A percentile compares a stretch with the other conserved stretches of the same genome.
Conservation (phyloP, 805 yeast genomes). For the Ogataea henricii region DNA sequence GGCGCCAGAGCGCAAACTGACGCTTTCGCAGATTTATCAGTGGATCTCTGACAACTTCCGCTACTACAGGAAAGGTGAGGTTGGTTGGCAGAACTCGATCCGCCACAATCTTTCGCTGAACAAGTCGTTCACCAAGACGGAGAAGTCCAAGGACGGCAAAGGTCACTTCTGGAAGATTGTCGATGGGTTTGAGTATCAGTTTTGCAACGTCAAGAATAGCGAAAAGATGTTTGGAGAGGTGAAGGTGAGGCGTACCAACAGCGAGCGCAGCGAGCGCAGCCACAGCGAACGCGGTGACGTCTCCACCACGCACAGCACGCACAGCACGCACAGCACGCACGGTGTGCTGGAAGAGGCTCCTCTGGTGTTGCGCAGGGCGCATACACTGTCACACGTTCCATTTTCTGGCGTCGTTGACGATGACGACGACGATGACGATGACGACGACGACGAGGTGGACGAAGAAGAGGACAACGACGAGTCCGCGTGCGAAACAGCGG, state of each 20-base stretch:
- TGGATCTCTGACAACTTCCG: conserved; percentile 90
- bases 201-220: conserved; percentile 61
- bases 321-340: background rate
- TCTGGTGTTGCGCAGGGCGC: conserved; percentile 10
- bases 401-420: conserved; percentile 11
- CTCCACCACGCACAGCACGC: too few relatives aligned
- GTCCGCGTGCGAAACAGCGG: conserved; percentile 1
- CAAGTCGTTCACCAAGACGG: conserved; percentile 89
- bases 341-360: background rate
- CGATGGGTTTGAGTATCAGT: conserved; percentile 78
- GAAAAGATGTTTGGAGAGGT: conserved; percentile 34
- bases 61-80: conserved; percentile 80
- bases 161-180: conserved; percentile 94
- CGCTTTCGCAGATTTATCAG: conserved; percentile 80
- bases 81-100: conserved; percentile 97
- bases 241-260: conserved; percentile 9
- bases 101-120: conserved; percentile 91
- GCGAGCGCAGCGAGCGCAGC: too few relatives aligned
- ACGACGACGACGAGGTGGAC: conserved; percentile 17
- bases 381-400: conserved; percentile 17
- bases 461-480: conserved; percentile 8
- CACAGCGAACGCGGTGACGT: too few relatives aligned
- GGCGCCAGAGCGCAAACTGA: conserved; percentile 69
- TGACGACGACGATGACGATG: conserved; percentile 13
- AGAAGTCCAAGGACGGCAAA: conserved; percentile 85